Conservation (phyloP, 2,329 filamentous ascomycete species). For the Rhynchosporium graminicola region DNA sequence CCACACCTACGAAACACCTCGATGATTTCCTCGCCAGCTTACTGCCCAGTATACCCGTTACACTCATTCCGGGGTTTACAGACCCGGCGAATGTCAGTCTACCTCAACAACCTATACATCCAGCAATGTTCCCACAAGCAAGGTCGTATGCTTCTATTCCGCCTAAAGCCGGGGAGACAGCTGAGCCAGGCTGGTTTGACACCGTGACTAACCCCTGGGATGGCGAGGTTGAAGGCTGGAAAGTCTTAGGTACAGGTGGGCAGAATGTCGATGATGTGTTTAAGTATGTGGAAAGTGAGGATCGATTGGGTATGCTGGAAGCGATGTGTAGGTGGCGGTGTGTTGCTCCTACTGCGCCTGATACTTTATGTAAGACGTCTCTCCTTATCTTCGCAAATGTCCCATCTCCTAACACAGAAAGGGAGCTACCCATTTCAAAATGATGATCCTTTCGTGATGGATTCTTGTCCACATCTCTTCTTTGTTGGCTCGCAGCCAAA, state of each 20-base stretch:
- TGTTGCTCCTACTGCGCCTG: conserved; percentile 88
- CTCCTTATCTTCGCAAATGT: no score
- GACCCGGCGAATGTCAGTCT: conserved; percentile 90
- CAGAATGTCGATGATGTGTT: conserved; percentile 94
- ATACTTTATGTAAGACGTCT: conserved; percentile 74
- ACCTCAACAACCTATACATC: conserved; percentile 90
- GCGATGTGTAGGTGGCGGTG: conserved; percentile 91
- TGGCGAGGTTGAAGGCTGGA: conserved; percentile 86
- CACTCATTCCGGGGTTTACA: conserved; percentile 77
- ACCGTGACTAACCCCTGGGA: conserved; percentile 92
- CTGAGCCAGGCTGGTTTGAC: conserved; percentile 75
- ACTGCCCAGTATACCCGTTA: conserved; percentile 84
- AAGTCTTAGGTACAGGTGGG: conserved; percentile 81
- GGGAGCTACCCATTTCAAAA: conserved; percentile 97
- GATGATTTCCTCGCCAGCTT: conserved; percentile 81
- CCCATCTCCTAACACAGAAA: conserved; percentile 41
- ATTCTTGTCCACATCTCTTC: conserved; percentile 84
- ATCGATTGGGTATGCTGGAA: conserved; percentile 88
- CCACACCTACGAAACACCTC: conserved; percentile 78
- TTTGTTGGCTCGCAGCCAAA: conserved; percentile 83
- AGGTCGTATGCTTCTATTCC: conserved; percentile 62
- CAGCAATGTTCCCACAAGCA: conserved; percentile 82
- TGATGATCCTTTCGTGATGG: conserved; percentile 85
- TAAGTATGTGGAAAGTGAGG: conserved; percentile 80
- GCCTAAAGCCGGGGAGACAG: conserved; percentile 40